Base-by-base conservation (phyloP, 2,329 filamentous ascomycete genomes). In the Cadophora gregata region DNA sequence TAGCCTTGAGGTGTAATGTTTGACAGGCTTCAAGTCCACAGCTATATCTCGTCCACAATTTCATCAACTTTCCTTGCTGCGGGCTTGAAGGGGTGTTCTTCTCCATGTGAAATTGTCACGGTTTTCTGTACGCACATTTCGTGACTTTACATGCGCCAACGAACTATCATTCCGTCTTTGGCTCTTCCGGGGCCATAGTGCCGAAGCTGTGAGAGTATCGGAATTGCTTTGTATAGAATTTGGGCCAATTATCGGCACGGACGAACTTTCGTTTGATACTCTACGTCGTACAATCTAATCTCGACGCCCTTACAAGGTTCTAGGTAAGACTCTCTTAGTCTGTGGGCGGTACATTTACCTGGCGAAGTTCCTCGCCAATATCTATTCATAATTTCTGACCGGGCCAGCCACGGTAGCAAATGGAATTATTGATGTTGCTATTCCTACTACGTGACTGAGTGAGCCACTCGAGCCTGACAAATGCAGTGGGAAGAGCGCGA, bases 301-400 rank as follows among this genome's bases (percentile, higher is more conserved):
- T 55, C 19, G 19, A 33, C 50, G 31, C 50, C 42, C 24, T 65
- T 58, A 83, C 58, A 82, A 75, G 1, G 82, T 9, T 27, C 77
- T 76, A 0, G 85, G 84, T 33, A 87, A 75, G 55, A 86, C 83
- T 78, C 51, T 80, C 79, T 5, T 36, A 36, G 85, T 87, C 63
- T 63, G 74, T 3, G 68, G 66, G 75, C 85, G 79, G 81, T 84
- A 86, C 6, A 70, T 69, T 66, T 82, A 80, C 84, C 87, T 59
- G 81, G 76, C 12, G 76, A 86, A 86, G 19, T 77, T 74, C 4
- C 71, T 75, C 59, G 71, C 77, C 67, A 87, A 67, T 84, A 88
- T 85, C 0, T 58, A 65, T 70, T 87, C 85, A 70, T 86, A 84
- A 67, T 86, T 79, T 36, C 63, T 71, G 0, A 86, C 80, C 27